Evolutionary conservation across 805 yeast genomes (phyloP).

Genomic region (Suhomyces prunicola): DNA sequence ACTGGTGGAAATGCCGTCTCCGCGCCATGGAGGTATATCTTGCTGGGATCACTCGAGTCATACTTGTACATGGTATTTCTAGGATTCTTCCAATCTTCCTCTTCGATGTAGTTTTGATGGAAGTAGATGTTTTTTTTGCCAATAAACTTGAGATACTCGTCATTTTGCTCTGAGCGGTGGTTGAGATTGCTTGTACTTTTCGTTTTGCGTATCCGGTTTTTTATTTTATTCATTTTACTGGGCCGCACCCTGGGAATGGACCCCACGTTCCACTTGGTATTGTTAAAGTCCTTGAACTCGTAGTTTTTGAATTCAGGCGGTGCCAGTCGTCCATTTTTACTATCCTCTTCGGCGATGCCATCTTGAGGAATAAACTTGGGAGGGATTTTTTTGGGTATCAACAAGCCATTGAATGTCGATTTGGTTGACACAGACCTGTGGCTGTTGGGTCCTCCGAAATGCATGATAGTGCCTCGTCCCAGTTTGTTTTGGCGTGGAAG

Average conservation of each 20-base stretch:
- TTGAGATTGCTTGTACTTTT: constrained; percentile 8
- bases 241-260: constrained; percentile 42
- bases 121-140: constrained; percentile 37
- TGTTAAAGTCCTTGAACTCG: constrained; percentile 20
- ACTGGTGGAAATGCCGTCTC: constrained; percentile 12
- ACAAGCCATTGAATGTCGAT: constrained; percentile 21
- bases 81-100: constrained; percentile 10
- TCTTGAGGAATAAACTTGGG: constrained; percentile 21
- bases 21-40: constrained; percentile 21
- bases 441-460: constrained; percentile 1
- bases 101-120: constrained; percentile 31
- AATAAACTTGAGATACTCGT: constrained; percentile 20
- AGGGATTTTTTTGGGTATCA: constrained; percentile 23
- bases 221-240: constrained; percentile 23
- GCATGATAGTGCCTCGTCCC: constrained; percentile 1
- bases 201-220: constrained; percentile 11
- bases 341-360: neutral
- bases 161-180: neutral
- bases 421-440: constrained; percentile 2
- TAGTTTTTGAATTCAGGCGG: constrained; percentile 20
- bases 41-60: constrained; percentile 19
- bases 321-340: neutral
- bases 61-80: constrained; percentile 6
- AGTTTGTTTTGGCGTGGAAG: constrained; percentile 15
- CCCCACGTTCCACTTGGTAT: constrained; percentile 30